Evolutionary conservation across 2,329 filamentous ascomycete genomes (phyloP).

Genomic region (Bipolaris bicolor): DNA sequence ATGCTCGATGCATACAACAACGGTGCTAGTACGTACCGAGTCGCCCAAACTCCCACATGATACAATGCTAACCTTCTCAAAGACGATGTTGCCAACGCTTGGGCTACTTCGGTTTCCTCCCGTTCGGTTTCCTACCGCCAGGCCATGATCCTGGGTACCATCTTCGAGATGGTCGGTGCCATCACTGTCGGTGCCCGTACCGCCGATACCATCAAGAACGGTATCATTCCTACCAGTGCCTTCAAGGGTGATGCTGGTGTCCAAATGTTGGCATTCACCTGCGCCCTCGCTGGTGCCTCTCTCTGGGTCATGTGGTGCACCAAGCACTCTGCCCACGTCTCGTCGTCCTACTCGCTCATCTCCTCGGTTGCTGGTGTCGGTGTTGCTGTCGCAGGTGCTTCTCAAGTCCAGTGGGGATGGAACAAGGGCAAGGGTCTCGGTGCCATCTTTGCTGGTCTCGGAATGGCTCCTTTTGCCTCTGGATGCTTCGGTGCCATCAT

Average conservation of each 20-base stretch:
- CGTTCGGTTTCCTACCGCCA: constrained; percentile 73
- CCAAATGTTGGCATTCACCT: constrained; percentile 63
- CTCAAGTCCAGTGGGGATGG: constrained; percentile 64
- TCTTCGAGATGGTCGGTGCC: constrained; percentile 57
- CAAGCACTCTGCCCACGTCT: constrained; percentile 70
- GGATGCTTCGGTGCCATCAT: constrained; percentile 69
- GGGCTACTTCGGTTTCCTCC: constrained; percentile 83
- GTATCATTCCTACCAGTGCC: constrained; percentile 57
- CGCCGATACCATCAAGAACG: constrained; percentile 80
- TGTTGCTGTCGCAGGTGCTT: constrained; percentile 61
- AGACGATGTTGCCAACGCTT: constrained; percentile 84
- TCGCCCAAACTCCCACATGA: background rate
- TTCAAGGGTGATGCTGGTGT: constrained; percentile 56
- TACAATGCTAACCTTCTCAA: constrained; percentile 16
- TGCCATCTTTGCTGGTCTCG: constrained; percentile 67
- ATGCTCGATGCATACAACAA: constrained; percentile 80
- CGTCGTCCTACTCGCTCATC: constrained; percentile 62
- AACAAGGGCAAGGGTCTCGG: constrained; percentile 69
- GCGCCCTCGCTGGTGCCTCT: constrained; percentile 67
- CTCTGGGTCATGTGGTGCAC: constrained; percentile 84
- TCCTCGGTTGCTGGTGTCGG: constrained; percentile 56
- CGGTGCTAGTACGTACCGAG: constrained; percentile 68
- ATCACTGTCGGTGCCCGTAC: constrained; percentile 58
- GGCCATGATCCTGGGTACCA: constrained; percentile 57
- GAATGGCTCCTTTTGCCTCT: constrained; percentile 73